A percentile compares a stretch with the other conserved stretches of the same genome.
Conservation (phyloP, 257 asterid species). For the Mentha longifolia region DNA sequence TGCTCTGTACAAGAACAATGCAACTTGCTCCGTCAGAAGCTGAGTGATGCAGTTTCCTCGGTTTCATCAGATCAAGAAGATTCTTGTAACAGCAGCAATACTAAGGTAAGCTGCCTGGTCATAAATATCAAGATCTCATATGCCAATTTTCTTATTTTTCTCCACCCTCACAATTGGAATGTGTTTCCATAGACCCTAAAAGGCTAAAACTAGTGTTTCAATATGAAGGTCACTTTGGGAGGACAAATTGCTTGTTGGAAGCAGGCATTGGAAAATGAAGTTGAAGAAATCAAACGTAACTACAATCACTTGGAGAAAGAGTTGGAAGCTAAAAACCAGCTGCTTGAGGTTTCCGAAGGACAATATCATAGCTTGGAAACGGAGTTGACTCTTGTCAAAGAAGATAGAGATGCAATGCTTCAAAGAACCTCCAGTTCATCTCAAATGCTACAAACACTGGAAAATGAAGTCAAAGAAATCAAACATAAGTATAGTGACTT, state of each 20-base stretch:
- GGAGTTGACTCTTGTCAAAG: constrained; percentile 53
- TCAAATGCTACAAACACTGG: constrained; percentile 53
- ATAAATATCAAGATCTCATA: constrained; percentile 54
- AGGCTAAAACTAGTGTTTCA: constrained; percentile 41
- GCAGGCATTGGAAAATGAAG: constrained; percentile 64
- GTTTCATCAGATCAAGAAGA: constrained; percentile 47
- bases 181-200: constrained; percentile 42
- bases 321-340: constrained; percentile 48
- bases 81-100: constrained; percentile 44
- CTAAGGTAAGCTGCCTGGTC: constrained; percentile 89
- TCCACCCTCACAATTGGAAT: constrained; percentile 58
- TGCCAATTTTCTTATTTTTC: constrained; percentile 59
- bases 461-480: constrained; percentile 48
- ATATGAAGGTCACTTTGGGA: constrained; percentile 77
- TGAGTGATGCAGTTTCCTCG: constrained; percentile 61
- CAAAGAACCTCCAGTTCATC: constrained; percentile 47
- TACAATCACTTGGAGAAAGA: constrained; percentile 63
- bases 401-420: constrained; percentile 54
- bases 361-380: constrained; percentile 51
- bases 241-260: constrained; percentile 82
- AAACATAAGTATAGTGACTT: constrained; percentile 52
- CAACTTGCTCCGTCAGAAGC: constrained; percentile 57
- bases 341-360: constrained; percentile 57
- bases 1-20: constrained; percentile 56
- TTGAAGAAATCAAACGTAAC: constrained; percentile 50